Percentiles rank a stretch among this genome's conserved stretches.
These are phyloP conservation scores for Penicillium brasilianum DNA, from an alignment of 2,329 filamentous ascomycete species.

Conservation along the genomic window DNA sequence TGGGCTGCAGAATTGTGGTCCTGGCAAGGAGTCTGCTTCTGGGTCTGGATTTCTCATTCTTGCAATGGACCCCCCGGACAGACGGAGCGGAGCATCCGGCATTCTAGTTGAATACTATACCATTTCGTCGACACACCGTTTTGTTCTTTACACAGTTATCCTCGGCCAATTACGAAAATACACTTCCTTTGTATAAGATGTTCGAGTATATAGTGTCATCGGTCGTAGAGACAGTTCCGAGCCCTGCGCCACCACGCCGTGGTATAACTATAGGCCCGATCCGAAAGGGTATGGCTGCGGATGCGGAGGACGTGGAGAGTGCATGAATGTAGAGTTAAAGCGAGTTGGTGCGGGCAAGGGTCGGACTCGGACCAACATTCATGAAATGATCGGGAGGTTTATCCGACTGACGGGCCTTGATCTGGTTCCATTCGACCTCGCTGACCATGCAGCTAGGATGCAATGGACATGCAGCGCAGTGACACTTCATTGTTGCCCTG, in stretches of 20 bases:
- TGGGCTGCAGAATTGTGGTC: conserved; percentile 14
- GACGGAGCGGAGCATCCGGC: background rate
- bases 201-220: background rate
- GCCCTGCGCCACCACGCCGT: background rate
- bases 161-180: no score
- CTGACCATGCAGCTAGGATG: conserved; percentile 20
- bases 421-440: conserved; percentile 5
- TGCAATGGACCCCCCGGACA: background rate
- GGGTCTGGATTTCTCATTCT: background rate
- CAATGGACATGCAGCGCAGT: conserved; percentile 15
- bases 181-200: background rate
- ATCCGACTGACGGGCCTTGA: background rate
- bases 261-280: background rate
- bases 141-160: no score
- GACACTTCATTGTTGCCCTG: conserved; percentile 3
- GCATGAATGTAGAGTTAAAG: background rate
- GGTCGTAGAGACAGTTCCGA: background rate
- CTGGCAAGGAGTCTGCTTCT: background rate
- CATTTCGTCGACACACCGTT: background rate
- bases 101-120: background rate
- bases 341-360: background rate
- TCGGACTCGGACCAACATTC: background rate
- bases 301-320: background rate
- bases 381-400: background rate
- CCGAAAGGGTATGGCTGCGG: background rate